phyloP scores from a whole-genome alignment of 2,329 filamentous ascomycete species.

The Beauveria rudraprayagi region DNA sequence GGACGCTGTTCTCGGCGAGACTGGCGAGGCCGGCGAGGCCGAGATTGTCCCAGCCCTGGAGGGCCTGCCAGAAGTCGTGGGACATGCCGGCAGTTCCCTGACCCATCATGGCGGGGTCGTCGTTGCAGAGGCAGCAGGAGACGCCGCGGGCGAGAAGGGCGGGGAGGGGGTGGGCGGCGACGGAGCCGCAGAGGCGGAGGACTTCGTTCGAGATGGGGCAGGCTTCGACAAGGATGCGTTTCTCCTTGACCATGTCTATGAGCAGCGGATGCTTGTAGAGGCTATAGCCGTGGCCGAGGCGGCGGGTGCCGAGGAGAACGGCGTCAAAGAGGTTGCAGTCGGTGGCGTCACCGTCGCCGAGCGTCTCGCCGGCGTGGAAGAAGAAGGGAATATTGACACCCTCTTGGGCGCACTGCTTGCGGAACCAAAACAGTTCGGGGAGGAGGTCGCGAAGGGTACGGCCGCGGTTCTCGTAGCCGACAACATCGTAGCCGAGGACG shows the following conservation, averaged over 20 bases:
- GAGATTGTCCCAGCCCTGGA: slow-evolving; percentile 87
- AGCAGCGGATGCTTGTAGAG: slow-evolving; percentile 88
- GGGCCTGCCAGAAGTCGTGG: slow-evolving; percentile 88
- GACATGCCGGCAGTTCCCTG: slow-evolving; percentile 76
- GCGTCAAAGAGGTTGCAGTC: slow-evolving; percentile 86
- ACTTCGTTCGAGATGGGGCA: slow-evolving; percentile 91
- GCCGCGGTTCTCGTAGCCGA: slow-evolving; percentile 78
- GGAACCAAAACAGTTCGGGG: slow-evolving; percentile 89
- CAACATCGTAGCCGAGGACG: slow-evolving; percentile 81
- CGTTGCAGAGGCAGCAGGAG: slow-evolving; percentile 75
- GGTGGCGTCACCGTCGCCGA: slow-evolving; percentile 64
- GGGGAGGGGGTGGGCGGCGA: slow-evolving; percentile 73
- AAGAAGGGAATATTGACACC: slow-evolving; percentile 84
- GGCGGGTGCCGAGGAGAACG: slow-evolving; percentile 73
- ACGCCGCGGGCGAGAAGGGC: slow-evolving; percentile 80
- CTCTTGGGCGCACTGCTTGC: slow-evolving; percentile 70
- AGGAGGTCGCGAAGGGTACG: slow-evolving; percentile 68
- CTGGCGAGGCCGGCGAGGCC: slow-evolving; percentile 79
- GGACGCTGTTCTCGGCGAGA: slow-evolving; percentile 85
- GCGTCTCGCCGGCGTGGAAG: slow-evolving; percentile 86
- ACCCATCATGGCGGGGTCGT: slow-evolving; percentile 82
- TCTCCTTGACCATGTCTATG: slow-evolving; percentile 81
- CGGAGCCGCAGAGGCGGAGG: slow-evolving; percentile 66
- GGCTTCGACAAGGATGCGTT: slow-evolving; percentile 78
- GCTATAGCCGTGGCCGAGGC: slow-evolving; percentile 84